Evolutionary conservation across 192 early-diverging fungal species (phyloP), one percentile per base, ranked within the genome.

Genomic region (Entrophospora sp.): DNA sequence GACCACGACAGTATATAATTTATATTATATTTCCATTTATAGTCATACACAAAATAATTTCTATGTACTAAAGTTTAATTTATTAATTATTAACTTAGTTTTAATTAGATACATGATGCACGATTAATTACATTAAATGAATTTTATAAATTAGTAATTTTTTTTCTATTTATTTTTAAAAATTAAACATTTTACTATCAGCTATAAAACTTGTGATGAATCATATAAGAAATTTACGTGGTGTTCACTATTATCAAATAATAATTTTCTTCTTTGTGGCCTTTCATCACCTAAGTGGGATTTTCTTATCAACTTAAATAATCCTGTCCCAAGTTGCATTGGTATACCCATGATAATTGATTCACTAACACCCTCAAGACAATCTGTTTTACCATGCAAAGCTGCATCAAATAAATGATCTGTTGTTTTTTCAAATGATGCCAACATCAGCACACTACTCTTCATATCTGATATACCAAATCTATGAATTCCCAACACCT

Each of bases 401-500:
- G 97, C 84, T 0, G 97, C 97, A 43, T 99, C 96, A 69, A 99
- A 98, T 67, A 99, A 79, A 69, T 98, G 96, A 69, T 99, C 97
- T 0, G 96, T 97, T 0, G 97, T 99, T 81, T 97, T 98, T 79
- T 99, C 97, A 69, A 99, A 99, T 38, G 95, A 98, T 9, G 96
- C 96, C 70, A 98, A 81, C 95, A 97, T 98, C 68, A 99, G 85
- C 13, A 97, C 97, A 72, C 89, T 91, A 76, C 97, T 95, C 72
- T 96, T 96, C 96, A 98, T 98, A 83, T 98, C 97, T 58, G 95
- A 88, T 67, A 99, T 94, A 76, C 97, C 97, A 73, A 97, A 97
- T 22, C 97, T 88, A 36, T 95, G 97, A 65, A 99, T 96, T 61
- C 96, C 97, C 5, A 99, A 77, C 2, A 98, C 86, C 80, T 99